Evolutionary conservation across 2,329 filamentous ascomycete genomes (phyloP).

Genomic region (Neophaeococcomyces mojaviensis): DNA sequence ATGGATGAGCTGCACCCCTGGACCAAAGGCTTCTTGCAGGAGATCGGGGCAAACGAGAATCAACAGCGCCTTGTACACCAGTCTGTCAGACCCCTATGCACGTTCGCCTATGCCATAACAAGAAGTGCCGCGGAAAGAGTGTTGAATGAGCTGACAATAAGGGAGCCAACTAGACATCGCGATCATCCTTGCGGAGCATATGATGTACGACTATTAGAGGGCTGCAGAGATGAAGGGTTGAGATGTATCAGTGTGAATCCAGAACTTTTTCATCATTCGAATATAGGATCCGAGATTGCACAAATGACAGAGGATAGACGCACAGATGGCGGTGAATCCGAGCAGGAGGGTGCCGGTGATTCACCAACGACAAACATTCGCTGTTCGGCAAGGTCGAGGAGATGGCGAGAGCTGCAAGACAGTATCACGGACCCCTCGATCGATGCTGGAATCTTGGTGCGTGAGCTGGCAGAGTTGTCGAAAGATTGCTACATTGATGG

Average conservation of each 20-base stretch:
- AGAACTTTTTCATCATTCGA: conserved; percentile 29
- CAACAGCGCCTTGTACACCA: conserved; percentile 25
- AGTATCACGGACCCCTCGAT: conserved; percentile 3
- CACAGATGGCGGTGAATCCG: background rate
- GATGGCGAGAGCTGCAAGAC: conserved; percentile 2
- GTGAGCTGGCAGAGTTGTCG: conserved; percentile 4
- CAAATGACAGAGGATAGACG: background rate
- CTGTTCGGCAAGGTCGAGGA: conserved; percentile 7
- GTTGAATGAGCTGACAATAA: conserved; percentile 18
- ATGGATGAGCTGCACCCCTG: conserved; percentile 16
- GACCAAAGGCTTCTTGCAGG: conserved; percentile 12
- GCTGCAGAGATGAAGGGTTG: conserved; percentile 26
- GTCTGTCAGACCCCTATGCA: conserved; percentile 26
- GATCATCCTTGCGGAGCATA: conserved; percentile 29
- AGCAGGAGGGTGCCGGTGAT: background rate
- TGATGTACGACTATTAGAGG: conserved; percentile 29
- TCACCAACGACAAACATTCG: conserved; percentile 6
- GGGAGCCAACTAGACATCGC: conserved; percentile 14
- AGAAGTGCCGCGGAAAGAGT: conserved; percentile 35
- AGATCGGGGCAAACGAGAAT: conserved; percentile 8
- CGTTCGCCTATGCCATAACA: conserved; percentile 31
- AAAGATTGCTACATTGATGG: conserved; percentile 5
- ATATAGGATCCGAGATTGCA: conserved; percentile 5
- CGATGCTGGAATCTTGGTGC: conserved; percentile 1
- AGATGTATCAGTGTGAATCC: conserved; percentile 33